Evolutionary conservation across 2,329 filamentous ascomycete species (phyloP), one percentile per base, ranked within the genome.

Genomic region (Plenodomus lindquistii): DNA sequence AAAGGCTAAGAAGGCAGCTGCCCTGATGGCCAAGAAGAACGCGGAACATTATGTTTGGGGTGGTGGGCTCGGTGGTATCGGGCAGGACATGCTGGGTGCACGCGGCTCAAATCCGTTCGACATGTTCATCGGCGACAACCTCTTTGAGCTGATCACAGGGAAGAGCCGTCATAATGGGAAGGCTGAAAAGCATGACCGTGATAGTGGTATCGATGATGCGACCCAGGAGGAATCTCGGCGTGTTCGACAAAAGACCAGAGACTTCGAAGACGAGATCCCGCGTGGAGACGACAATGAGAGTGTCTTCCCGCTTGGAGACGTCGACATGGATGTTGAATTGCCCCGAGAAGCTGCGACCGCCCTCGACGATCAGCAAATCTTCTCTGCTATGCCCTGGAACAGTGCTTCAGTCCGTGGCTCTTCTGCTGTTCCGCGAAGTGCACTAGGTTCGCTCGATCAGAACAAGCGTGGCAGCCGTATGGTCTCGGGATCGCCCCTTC

Each of bases 341-440:
- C 88, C 86, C 17, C 84, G 89, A 71, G 83, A 89, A 36, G 87
- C 82, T 1, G 81, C 78, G 0, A 79, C 82, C 0, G 81, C 83
- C 7, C 79, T 94, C 44, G 82, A 84, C 4, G 88, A 95, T 49
- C 82, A 86, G 44, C 81, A 86, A 40, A 80, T 82, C 21, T 82
- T 83, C 19, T 83, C 81, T 4, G 74, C 80, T n/a, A 84, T 88
- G 79, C 86, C 86, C 10, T 89, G 86, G 86, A 88, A 88, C 55
- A 82, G 77, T 7, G 77, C 80, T 3, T 84, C 82, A 2, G 63
- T 79, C 4, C 76, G 79, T 43, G 79, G 79, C 43, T 85, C 82
- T 34, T 75, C 70, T 21, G 70, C 60, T 17, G 59, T 70, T 37
- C 66, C 71, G 42, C 70, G 69, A 17, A 76, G 74, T 43, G 70